Evolutionary conservation across 345 rosid species (phyloP), one percentile per base, ranked within the genome.

Genomic region (Pelargonium nanum): DNA sequence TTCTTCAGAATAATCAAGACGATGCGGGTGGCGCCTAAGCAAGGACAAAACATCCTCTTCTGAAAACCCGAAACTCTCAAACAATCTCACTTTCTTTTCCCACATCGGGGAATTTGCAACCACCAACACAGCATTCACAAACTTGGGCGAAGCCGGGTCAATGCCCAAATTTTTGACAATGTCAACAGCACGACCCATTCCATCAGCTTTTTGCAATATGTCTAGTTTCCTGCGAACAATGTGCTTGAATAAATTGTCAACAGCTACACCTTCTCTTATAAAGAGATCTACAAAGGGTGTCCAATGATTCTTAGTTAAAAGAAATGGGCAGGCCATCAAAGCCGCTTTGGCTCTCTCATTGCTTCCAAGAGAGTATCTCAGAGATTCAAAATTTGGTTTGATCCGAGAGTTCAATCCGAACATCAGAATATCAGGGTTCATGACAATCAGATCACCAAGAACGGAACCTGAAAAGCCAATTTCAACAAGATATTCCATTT

Each of bases 51-150:
- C 16, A 24, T 67, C 65, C 26, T 53, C 71, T 22, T 54, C 53
- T 5, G 58, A 15, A 59, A 58, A 67, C 24, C 70, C 70, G 23
- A 60, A 45, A 58, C 60, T 61, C 71, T 23, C 50, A 5, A 60
- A 60, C 19, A 67, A 53, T 26, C 55, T 55, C 0, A 67, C 24
- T 26, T 67, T 60, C 22, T 22, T 56, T 26, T 67, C 48, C 71
- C 59, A 60, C n/a, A 51, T 60, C 25, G 71, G 24, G n/a, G 40
- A 53, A 19, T 40, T 22, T 15, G 10, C 21, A 52, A 61, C 44
- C 19, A 55, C 55, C 20, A 32, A 19, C 2, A 61, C 51, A 19
- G 55, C 71, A 24, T 61, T 48, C 17, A 61, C 23, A 8, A 67
- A 67, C 65, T 24, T 24, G 13, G 16, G 23, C 17, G 65, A 40